Evolutionary conservation across 768 basidiomycete genomes (phyloP).

Genomic region (Agaricus sinodeliciosus): DNA sequence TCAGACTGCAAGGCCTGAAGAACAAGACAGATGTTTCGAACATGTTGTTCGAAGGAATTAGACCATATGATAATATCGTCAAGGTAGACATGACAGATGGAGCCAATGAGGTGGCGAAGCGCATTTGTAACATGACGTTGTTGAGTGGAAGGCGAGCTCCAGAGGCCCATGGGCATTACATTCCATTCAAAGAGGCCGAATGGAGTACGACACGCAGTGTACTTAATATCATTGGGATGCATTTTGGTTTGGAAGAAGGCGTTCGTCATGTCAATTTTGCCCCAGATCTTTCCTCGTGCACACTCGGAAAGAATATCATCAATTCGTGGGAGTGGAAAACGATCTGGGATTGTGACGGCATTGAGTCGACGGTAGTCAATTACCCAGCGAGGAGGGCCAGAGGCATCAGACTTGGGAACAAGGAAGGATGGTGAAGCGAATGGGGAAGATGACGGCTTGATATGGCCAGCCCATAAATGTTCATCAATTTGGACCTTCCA

Average conservation of each 20-base stretch:
- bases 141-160: constrained; percentile 25
- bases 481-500: too few relatives aligned
- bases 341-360: constrained; percentile 6
- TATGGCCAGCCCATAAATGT: too few relatives aligned
- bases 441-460: too few relatives aligned
- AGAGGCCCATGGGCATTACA: constrained; percentile 31
- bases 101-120: constrained; percentile 25
- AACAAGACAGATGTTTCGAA: constrained; percentile 16
- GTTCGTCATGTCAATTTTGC: constrained; percentile 32
- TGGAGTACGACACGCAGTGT: constrained; percentile 21
- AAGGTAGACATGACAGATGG: constrained; percentile 29
- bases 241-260: constrained; percentile 27
- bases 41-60: constrained; percentile 25
- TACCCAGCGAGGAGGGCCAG: constrained; percentile 25
- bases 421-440: constrained; percentile 23
- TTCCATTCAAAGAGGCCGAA: constrained; percentile 28
- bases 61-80: constrained; percentile 38
- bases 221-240: constrained; percentile 18
- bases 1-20: constrained; percentile 17
- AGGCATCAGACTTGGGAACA: not conserved
- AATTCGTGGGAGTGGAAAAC: constrained; percentile 14
- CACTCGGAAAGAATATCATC: constrained; percentile 23
- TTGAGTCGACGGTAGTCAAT: constrained; percentile 27
- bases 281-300: constrained; percentile 27
- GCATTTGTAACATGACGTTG: constrained; percentile 24